phyloP scores from a whole-genome alignment of 352 stramenopile species.

The Pythium aquatile region DNA sequence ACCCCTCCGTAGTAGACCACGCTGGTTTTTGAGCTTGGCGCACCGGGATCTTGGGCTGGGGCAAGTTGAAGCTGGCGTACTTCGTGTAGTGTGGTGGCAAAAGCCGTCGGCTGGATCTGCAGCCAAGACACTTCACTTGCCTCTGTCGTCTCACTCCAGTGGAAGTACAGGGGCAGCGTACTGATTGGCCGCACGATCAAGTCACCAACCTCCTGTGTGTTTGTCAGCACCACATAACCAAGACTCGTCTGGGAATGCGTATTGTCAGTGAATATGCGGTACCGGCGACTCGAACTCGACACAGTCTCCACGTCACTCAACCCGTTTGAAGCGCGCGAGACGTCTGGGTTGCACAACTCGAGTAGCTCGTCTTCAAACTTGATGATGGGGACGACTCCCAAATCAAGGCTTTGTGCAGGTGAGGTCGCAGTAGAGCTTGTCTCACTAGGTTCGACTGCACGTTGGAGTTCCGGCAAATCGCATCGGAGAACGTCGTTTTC shows the following conservation, averaged over 20 bases:
- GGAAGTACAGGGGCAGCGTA: constrained; percentile 62
- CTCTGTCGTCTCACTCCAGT: constrained; percentile 35
- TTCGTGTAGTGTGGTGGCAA: constrained; percentile 12
- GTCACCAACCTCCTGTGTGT: constrained; percentile 41
- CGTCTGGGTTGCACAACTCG: constrained; percentile 1
- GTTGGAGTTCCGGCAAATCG: constrained; percentile 20
- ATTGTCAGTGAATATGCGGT: constrained; percentile 50
- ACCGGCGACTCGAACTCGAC: constrained; percentile 37
- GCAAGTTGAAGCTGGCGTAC: constrained; percentile 15
- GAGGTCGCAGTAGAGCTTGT: neutral
- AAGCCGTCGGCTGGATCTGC: constrained; percentile 26
- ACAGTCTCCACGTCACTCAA: constrained; percentile 30
- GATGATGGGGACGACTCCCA: constrained; percentile 72
- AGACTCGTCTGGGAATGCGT: constrained; percentile 13
- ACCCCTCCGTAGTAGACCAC: constrained; percentile 54
- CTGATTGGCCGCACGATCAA: constrained; percentile 70
- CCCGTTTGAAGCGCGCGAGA: neutral
- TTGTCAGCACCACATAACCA: constrained; percentile 39
- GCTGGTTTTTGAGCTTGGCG: constrained; percentile 15
- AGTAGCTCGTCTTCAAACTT: constrained; percentile 59
- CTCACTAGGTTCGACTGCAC: neutral
- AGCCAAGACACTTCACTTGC: constrained; percentile 14
- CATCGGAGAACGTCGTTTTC: constrained; percentile 65
- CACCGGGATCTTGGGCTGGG: neutral
- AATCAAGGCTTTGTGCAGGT: constrained; percentile 30